Percentiles rank a stretch among this genome's conserved stretches.
Evolutionary conservation across 2,329 filamentous ascomycete genomes (phyloP).

Genomic region (Colletotrichum tropicale): DNA sequence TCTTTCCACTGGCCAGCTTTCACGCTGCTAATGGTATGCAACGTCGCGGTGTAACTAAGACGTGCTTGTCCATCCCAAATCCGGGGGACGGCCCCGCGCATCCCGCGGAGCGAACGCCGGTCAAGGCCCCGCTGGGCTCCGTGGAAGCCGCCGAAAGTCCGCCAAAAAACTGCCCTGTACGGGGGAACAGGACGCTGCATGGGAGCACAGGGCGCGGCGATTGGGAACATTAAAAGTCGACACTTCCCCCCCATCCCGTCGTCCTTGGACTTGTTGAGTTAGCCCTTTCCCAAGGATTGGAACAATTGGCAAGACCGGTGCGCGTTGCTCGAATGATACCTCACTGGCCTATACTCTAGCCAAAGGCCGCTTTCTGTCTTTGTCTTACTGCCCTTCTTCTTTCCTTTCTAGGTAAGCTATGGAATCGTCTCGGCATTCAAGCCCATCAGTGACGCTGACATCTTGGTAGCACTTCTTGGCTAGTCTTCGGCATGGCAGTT

Average conservation of each 20-base stretch:
- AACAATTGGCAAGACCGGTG: rapidly evolving
- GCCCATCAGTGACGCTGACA: background rate
- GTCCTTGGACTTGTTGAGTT: too few relatives aligned
- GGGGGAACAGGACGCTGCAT: background rate
- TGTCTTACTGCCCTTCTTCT: background rate
- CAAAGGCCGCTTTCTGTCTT: background rate
- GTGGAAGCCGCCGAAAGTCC: too few relatives aligned
- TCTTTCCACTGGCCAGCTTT: rapidly evolving
- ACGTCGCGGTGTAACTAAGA: background rate
- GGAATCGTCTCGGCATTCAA: background rate
- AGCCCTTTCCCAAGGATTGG: too few relatives aligned
- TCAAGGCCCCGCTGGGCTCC: background rate
- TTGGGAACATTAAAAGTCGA: background rate
- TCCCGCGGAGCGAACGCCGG: background rate
- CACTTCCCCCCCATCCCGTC: background rate
- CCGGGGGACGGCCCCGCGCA: background rate
- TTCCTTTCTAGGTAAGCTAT: background rate
- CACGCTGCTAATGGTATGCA: too few relatives aligned
- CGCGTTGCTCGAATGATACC: too few relatives aligned
- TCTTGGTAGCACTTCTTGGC: rapidly evolving
- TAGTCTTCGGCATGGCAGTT: background rate
- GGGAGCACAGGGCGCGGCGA: too few relatives aligned
- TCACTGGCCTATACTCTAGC: background rate
- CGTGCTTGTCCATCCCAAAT: background rate
- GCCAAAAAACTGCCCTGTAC: background rate